Base-by-base conservation (phyloP, 495 filamentous ascomycete species). In the Hypoxylon rickii region DNA sequence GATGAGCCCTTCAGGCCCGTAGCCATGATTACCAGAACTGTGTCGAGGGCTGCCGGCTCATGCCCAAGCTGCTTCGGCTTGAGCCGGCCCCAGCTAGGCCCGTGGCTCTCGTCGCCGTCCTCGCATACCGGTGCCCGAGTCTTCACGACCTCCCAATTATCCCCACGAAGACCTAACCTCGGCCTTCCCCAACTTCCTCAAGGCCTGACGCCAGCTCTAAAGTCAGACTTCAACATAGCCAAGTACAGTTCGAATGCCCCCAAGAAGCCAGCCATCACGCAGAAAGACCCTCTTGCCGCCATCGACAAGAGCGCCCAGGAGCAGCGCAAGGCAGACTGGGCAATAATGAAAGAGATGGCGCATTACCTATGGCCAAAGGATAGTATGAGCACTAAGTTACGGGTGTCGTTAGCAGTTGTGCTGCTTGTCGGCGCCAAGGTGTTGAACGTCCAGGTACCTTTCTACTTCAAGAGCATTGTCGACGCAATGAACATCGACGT, bases 401-500 rank as follows among this genome's bases (percentile, higher is more conserved):
- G 94, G 58, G 94, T 98, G 26, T 83, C 87, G 20, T 75, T 93
- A 17, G 87, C 92, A 10, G 76, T 98, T 3, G 86, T 78, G 3
- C 73, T 98, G 45, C 79, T 98, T 11, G 76, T 98, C 16, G 92
- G 92, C 32, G 92, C 89, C 65, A 98, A 98, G 81, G 80, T 96
- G 48, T 79, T 97, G 61, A 98, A 97, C 71, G 95, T 98, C 5
- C 90, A 98, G 74, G 88, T 98, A 32, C 94, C 94, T 3, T 98
- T 98, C 72, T 98, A 96, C 76, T 97, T 98, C 77, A 96, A 97
- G 72, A 89, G 79, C 69, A 98, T 98, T 59, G 88, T 98, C 37
- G 94, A 98, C 69, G 86, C 86, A 16, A 95, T 98, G 90, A 98
- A 98, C 67, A 80, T 98, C 56, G 94, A 97, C 67, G 89, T 97